These are phyloP conservation scores for Erigeron canadensis DNA, from an alignment of 129 eudicot genomes.

Conservation along the genomic window DNA sequence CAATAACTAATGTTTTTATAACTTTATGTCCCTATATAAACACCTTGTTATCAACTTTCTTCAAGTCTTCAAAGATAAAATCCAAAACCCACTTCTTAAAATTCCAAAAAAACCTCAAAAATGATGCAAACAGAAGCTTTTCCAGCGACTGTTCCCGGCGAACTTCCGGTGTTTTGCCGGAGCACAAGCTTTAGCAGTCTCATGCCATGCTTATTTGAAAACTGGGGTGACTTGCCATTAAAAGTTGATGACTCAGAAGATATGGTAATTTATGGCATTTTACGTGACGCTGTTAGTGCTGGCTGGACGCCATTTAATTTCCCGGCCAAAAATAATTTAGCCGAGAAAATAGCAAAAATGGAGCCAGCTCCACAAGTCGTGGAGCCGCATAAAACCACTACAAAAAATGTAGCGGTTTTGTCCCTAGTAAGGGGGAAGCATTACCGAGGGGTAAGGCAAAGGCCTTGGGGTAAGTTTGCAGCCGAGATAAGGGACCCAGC, in stretches of 20 bases:
- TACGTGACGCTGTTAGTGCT: slow-evolving; percentile 58
- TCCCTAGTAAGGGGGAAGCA: slow-evolving; percentile 45
- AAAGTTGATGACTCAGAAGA: slow-evolving; percentile 72
- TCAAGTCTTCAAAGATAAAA: background rate
- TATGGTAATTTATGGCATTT: slow-evolving; percentile 58
- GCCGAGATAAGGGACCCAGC: slow-evolving; percentile 85
- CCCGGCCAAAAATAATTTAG: slow-evolving; percentile 38
- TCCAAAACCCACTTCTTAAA: background rate
- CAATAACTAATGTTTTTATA: background rate
- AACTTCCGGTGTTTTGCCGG: slow-evolving; percentile 43
- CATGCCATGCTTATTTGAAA: slow-evolving; percentile 51
- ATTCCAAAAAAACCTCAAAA: background rate
- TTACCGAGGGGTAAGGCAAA: slow-evolving; percentile 61
- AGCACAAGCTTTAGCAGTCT: slow-evolving; percentile 57
- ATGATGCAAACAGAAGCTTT: slow-evolving; percentile 24
- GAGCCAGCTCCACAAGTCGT: slow-evolving; percentile 17
- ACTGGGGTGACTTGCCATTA: slow-evolving; percentile 75
- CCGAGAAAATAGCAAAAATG: slow-evolving; percentile 35
- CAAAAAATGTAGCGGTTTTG: slow-evolving; percentile 14
- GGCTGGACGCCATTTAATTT: slow-evolving; percentile 71
- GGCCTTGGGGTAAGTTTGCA: slow-evolving; percentile 89
- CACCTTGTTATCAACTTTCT: slow-evolving; percentile 15
- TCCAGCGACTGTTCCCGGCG: slow-evolving; percentile 27
- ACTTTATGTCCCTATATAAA: slow-evolving; percentile 16
- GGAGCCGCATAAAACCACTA: background rate